phyloP scores from a whole-genome alignment of 257 asterid genomes.

The Striga asiatica region DNA sequence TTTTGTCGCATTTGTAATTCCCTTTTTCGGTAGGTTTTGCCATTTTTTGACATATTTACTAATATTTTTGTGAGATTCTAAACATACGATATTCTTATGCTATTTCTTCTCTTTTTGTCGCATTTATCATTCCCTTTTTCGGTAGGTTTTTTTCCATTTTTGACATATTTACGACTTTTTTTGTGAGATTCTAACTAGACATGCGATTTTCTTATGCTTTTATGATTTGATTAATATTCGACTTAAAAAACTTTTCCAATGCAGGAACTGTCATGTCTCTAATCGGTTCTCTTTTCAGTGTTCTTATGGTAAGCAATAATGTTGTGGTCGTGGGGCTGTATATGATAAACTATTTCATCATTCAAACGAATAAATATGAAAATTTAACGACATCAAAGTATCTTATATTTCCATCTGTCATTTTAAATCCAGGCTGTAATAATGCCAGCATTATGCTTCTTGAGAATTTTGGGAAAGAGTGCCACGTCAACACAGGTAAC shows the following conservation, averaged over 20 bases:
- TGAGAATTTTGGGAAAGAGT: slow-evolving; percentile 52
- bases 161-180: too few relatives aligned
- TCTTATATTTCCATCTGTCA: background rate
- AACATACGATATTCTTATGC: too few relatives aligned
- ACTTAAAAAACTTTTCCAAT: slow-evolving; percentile 1
- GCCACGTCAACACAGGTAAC: slow-evolving; percentile 62
- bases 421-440: slow-evolving; percentile 21
- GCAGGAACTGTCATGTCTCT: slow-evolving; percentile 83
- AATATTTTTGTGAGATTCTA: too few relatives aligned
- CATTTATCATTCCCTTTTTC: slow-evolving; percentile 69
- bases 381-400: background rate
- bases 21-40: slow-evolving; percentile 71
- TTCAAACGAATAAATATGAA: background rate
- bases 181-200: too few relatives aligned
- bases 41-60: too few relatives aligned
- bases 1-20: slow-evolving; percentile 59
- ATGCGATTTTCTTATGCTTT: too few relatives aligned
- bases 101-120: slow-evolving; percentile 56
- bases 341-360: background rate
- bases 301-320: slow-evolving; percentile 50
- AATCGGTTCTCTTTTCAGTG: slow-evolving; percentile 67
- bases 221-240: background rate
- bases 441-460: slow-evolving; percentile 59
- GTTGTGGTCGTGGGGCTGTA: background rate
- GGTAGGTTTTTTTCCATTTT: too few relatives aligned